A percentile compares a stretch with the other conserved stretches of the same genome.
These are phyloP conservation scores for Oxytropis ochrocephala DNA, from an alignment of 306 rosid species.

Conservation along the genomic window DNA sequence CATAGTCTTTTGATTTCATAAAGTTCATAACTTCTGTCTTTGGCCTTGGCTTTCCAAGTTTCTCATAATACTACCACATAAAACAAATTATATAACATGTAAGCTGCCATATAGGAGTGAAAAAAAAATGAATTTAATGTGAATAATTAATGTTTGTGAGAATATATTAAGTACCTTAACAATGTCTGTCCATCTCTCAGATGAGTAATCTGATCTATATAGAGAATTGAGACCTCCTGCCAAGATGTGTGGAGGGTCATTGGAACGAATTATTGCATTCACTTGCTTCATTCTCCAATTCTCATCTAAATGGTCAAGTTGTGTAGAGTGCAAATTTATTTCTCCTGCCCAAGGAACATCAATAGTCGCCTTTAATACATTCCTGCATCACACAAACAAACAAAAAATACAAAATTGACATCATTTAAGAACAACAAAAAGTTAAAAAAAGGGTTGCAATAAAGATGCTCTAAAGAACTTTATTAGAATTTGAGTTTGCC, in stretches of 20 bases:
- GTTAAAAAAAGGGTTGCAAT: too few relatives aligned
- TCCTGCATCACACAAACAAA: constrained; percentile 34
- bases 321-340: constrained; percentile 69
- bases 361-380: constrained; percentile 69
- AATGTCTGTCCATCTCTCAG: constrained; percentile 70
- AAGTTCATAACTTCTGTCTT: constrained; percentile 72
- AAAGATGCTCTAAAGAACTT: too few relatives aligned
- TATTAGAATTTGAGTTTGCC: too few relatives aligned
- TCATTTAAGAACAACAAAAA: too few relatives aligned
- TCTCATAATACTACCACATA: constrained; percentile 57
- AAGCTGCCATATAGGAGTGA: background rate
- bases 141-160: background rate
- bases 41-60: constrained; percentile 80
- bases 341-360: constrained; percentile 85
- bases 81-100: background rate
- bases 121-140: background rate
- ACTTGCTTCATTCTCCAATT: constrained; percentile 93
- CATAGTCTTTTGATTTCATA: constrained; percentile 61
- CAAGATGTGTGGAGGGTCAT: constrained; percentile 67
- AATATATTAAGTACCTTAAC: constrained; percentile 39
- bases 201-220: constrained; percentile 57
- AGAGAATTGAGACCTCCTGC: constrained; percentile 82
- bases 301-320: constrained; percentile 88
- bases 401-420: background rate
- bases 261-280: constrained; percentile 51